These are phyloP conservation scores for Capsicum baccatum DNA, from an alignment of 257 asterid genomes.

Conservation along the genomic window DNA sequence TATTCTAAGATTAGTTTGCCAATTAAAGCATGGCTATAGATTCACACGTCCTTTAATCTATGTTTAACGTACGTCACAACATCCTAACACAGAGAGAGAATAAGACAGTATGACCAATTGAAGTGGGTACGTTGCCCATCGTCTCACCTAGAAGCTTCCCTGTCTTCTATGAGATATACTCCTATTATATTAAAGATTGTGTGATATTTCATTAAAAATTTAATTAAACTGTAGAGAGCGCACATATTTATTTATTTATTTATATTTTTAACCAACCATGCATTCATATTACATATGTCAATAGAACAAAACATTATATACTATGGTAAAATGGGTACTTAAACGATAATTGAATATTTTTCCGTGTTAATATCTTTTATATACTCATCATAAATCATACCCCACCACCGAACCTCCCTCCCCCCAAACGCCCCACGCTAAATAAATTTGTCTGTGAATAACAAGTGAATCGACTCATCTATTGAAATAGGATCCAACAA, in stretches of 20 bases:
- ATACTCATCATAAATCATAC: too few relatives aligned
- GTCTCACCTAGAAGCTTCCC: not conserved
- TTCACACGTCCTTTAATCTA: too few relatives aligned
- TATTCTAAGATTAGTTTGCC: too few relatives aligned
- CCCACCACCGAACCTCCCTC: too few relatives aligned
- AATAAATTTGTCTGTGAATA: not conserved
- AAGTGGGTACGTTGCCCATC: not conserved
- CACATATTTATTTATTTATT: too few relatives aligned
- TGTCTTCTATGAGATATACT: not conserved
- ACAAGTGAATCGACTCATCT: not conserved
- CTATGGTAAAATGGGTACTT: not conserved
- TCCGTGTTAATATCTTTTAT: not conserved
- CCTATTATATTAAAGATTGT: not conserved
- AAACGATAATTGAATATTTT: not conserved
- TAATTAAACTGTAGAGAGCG: too few relatives aligned
- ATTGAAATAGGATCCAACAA: not conserved
- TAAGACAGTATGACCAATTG: too few relatives aligned
- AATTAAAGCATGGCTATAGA: too few relatives aligned
- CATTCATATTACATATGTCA: not conserved
- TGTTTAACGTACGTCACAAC: too few relatives aligned
- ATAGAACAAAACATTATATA: not conserved
- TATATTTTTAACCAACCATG: too few relatives aligned
- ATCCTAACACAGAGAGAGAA: too few relatives aligned
- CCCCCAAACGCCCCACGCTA: not conserved
- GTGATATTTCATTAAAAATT: not conserved